Base-by-base conservation (phyloP, 345 rosid genomes). In the Eucalyptus decipiens region DNA sequence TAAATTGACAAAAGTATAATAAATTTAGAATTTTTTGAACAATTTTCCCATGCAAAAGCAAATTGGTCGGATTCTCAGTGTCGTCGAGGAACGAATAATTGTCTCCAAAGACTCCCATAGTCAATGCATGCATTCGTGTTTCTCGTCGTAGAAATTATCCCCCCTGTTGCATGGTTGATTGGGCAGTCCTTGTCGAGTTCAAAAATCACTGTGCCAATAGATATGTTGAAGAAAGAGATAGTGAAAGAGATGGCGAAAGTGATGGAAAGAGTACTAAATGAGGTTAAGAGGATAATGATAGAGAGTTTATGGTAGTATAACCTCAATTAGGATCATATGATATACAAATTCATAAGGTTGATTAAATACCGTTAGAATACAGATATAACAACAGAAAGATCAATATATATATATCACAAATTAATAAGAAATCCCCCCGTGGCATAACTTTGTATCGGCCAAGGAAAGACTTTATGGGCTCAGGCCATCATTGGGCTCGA, bases 261-360 rank as follows among this genome's bases (percentile, higher is more conserved):
- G 81, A 34, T 2, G 0, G 7, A 19, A 15, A 72, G 15, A 67
- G 21, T 8, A 32, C 6, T 2, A 0, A n/a, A 32, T 0, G 6
- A 8, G 40, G 8, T 3, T 26, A 28, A 69, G 23, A 32, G 6
- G 34, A 32, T 69, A 32, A 34, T 1, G 2, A 17, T 9, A 69
- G 2, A 69, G 4, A 32, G 2, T 69, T 34, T 18, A 34, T 69
- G 12, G 13, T 32, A 34, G 2, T 5, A 32, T 34, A 69, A 67
- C 12, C 12, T 8, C 21, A 69, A 69, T 69, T 18, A 69, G 1
- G 21, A 9, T 69, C 42, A 5, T 69, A 69, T 34, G 80, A 69
- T 17, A 32, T 2, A 52, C 58, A 52, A 34, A 32, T 34, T 34
- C 17, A 34, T 34, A 69, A 34, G 7, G 37, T 18, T 0, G 10